Evolutionary conservation across 306 rosid species (phyloP).

Genomic region (Amphicarpaea edgeworthii): DNA sequence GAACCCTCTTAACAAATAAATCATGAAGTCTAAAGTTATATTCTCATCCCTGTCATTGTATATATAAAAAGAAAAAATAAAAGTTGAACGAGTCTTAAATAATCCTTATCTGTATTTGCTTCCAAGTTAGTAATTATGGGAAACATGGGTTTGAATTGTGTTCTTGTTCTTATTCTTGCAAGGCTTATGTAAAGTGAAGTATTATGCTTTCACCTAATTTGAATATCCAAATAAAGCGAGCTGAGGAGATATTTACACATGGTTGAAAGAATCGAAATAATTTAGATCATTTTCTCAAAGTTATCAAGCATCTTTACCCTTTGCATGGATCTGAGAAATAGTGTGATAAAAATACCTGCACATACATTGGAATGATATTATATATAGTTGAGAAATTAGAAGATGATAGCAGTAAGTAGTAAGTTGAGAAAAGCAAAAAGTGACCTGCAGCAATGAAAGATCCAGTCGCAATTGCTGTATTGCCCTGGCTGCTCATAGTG

Average conservation of each 20-base stretch:
- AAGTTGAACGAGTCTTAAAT: too few species aligned
- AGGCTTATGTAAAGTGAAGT: too few species aligned
- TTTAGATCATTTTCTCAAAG: conserved; percentile 72
- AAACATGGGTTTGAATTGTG: too few species aligned
- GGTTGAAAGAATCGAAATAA: conserved; percentile 34
- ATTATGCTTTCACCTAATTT: too few species aligned
- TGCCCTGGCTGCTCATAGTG: conserved; percentile 73
- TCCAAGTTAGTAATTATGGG: too few species aligned
- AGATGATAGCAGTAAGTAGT: neutral
- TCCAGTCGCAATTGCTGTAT: conserved; percentile 64
- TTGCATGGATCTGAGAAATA: conserved; percentile 68
- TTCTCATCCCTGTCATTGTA: too few species aligned
- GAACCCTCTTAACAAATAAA: too few species aligned
- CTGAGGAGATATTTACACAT: neutral
- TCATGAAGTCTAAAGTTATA: too few species aligned
- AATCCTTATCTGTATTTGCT: too few species aligned
- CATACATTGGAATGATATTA: conserved; percentile 3
- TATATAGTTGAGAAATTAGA: conserved; percentile 5
- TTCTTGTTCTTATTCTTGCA: too few species aligned
- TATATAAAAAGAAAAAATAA: too few species aligned
- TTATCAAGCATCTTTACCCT: conserved; percentile 69
- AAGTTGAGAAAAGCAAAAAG: neutral
- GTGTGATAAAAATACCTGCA: conserved; percentile 71
- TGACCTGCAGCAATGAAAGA: conserved; percentile 83
- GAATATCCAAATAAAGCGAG: too few species aligned